These are phyloP conservation scores for Lipomyces starkeyi DNA, from an alignment of 805 yeast species.

Conservation along the genomic window DNA sequence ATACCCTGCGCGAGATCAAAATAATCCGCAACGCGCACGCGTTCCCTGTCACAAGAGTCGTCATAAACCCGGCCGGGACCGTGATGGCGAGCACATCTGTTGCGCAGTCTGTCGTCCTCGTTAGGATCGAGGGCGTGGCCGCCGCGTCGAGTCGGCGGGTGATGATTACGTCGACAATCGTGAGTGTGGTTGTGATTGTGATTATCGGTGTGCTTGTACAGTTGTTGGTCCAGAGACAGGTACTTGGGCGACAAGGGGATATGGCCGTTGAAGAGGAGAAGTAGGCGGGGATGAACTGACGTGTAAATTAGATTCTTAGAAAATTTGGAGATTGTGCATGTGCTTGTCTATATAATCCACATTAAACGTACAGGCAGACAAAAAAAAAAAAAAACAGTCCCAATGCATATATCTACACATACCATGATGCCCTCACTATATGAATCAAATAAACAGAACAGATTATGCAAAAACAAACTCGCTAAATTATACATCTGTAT, in stretches of 20 bases:
- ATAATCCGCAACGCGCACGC: constrained; percentile 67
- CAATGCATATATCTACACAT: not conserved
- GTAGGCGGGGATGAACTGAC: not conserved
- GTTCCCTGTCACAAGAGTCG: constrained; percentile 76
- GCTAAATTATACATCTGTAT: not conserved
- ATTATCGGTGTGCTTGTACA: constrained; percentile 33
- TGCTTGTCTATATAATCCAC: not conserved
- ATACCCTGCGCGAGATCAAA: constrained; percentile 58
- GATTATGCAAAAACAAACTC: not conserved
- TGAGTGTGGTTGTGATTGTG: constrained; percentile 24
- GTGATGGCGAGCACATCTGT: constrained; percentile 77
- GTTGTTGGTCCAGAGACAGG: constrained; percentile 23
- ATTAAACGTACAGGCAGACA: not conserved
- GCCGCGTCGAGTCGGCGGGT: constrained; percentile 12
- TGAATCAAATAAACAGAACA: not conserved
- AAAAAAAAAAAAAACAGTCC: not conserved
- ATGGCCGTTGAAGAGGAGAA: not conserved
- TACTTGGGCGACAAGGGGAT: constrained; percentile 8
- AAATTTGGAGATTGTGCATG: not conserved
- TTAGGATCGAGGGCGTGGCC: constrained; percentile 50
- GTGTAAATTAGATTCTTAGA: not conserved
- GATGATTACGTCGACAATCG: constrained; percentile 17
- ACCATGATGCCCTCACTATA: not conserved
- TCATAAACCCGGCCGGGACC: constrained; percentile 71
- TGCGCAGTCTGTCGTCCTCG: constrained; percentile 70